Conservation (phyloP, 1,284 basidiomycete species). For the Hortiboletus rubellus region DNA sequence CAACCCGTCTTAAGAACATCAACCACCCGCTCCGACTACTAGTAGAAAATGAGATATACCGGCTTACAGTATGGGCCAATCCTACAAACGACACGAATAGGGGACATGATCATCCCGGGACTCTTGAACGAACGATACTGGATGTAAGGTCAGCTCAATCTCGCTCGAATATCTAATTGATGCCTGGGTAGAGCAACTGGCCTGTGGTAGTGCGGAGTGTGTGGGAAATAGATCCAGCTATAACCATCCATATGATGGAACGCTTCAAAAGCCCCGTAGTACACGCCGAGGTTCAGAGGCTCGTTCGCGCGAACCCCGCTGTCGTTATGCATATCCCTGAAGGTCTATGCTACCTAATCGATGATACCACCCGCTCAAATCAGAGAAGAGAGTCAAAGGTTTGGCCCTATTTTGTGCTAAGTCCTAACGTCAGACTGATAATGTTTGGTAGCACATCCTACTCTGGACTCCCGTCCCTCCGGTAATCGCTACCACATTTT, state of each 20-base stretch:
- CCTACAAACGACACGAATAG: conserved; percentile 76
- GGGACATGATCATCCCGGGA: conserved; percentile 57
- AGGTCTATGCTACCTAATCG: conserved; percentile 79
- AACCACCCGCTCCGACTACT: conserved; percentile 78
- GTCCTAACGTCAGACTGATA: conserved; percentile 16
- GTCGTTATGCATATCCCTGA: conserved; percentile 77
- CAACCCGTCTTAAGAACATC: conserved; percentile 57
- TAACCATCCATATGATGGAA: conserved; percentile 83
- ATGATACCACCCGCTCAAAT: conserved; percentile 60
- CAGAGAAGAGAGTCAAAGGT: conserved; percentile 76
- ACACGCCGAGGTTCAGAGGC: conserved; percentile 68
- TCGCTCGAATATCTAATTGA: conserved; percentile 10
- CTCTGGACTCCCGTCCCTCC: conserved; percentile 92
- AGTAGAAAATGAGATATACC: conserved; percentile 87
- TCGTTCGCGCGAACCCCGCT: conserved; percentile 74
- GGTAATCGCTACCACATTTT: conserved; percentile 83
- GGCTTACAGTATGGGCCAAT: conserved; percentile 90
- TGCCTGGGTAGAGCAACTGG: conserved; percentile 63
- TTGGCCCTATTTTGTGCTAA: background rate
- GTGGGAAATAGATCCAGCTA: conserved; percentile 83
- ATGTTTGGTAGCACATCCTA: conserved; percentile 64
- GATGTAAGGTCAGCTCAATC: conserved; percentile 48
- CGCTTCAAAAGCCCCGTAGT: conserved; percentile 75
- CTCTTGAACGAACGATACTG: conserved; percentile 57
- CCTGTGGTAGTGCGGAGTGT: conserved; percentile 64